Percentiles rank a stretch among this genome's conserved stretches.
Conservation (phyloP, 2,329 filamentous ascomycete genomes). For the Colletotrichum tropicicola region DNA sequence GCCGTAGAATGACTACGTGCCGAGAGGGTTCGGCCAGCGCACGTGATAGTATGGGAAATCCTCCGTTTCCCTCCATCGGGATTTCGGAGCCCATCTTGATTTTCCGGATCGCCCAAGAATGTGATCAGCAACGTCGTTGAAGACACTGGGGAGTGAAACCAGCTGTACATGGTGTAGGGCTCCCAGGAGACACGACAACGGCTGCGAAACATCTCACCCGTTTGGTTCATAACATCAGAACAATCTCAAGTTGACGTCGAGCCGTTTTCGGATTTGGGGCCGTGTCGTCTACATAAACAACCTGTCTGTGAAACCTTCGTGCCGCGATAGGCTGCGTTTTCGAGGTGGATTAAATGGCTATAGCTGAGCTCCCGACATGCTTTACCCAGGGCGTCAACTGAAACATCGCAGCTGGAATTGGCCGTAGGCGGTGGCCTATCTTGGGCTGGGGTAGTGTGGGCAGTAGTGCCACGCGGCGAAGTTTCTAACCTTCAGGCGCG, state of each 20-base stretch:
- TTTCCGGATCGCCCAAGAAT: neutral
- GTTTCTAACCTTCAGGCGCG: neutral
- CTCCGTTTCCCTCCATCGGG: neutral
- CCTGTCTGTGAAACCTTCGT: too few species aligned
- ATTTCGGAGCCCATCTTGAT: constrained; percentile 5
- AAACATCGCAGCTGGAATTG: neutral
- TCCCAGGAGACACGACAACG: neutral
- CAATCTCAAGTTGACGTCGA: neutral
- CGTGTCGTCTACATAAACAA: too few species aligned
- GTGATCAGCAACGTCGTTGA: constrained; percentile 1
- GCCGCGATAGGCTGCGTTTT: too few species aligned
- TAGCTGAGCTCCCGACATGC: neutral
- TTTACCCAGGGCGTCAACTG: neutral
- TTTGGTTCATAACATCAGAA: neutral
- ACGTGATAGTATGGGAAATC: neutral
- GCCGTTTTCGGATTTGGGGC: too few species aligned
- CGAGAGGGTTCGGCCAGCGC: neutral
- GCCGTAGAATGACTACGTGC: neutral
- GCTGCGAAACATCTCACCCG: neutral
- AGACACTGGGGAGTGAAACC: neutral
- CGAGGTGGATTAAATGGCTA: neutral
- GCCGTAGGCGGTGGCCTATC: neutral
- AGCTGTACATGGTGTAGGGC: neutral
- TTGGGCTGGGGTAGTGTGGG: neutral
- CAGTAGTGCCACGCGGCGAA: neutral